Evolutionary conservation across 805 yeast species (phyloP), one percentile per base, ranked within the genome.

Genomic region (Teunomyces panamensis): DNA sequence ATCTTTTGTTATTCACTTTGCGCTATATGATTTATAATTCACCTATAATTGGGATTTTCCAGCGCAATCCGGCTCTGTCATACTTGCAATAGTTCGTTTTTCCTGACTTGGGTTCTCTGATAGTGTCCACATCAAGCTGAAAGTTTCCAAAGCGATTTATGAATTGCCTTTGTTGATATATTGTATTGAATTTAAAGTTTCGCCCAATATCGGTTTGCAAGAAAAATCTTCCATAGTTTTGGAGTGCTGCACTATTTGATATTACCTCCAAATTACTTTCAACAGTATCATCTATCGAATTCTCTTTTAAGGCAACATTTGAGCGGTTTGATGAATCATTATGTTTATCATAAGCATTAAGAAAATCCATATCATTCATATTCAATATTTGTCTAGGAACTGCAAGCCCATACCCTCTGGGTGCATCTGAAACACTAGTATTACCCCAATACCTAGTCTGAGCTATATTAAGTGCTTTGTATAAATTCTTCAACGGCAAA

Each of bases 401-500:
- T 3, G 59, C 63, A 2, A 27, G 16, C 3, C 60, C 64, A 39
- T 59, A 58, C 20, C 9, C 27, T 9, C 5, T n/a, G 3, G 13
- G 11, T 4, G 27, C 24, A 8, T 16, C 14, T 24, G 39, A 24
- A 17, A 42, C 41, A n/a, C 39, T 26, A 11, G 30, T 7, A 34
- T 33, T 29, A 9, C 8, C 39, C 30, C n/a, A 28, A 14, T 59
- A 64, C 5, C 63, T 64, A 48, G 58, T 62, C 46, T 70, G 74
- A 14, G 65, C 69, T 39, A 60, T 53, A 42, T 74, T 67, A 36
- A 79, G 63, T 2, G 78, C 78, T 51, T 72, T 73, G 58, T 77
- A 78, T 8, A 79, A 60, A 41, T 72, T 70, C 45, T 77, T 76
- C 35, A 78, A 59, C 4, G 79, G 72, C 6, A 72, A 54, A 52